Evolutionary conservation across 768 basidiomycete species (phyloP).

Genomic region (Leccinum boreale): DNA sequence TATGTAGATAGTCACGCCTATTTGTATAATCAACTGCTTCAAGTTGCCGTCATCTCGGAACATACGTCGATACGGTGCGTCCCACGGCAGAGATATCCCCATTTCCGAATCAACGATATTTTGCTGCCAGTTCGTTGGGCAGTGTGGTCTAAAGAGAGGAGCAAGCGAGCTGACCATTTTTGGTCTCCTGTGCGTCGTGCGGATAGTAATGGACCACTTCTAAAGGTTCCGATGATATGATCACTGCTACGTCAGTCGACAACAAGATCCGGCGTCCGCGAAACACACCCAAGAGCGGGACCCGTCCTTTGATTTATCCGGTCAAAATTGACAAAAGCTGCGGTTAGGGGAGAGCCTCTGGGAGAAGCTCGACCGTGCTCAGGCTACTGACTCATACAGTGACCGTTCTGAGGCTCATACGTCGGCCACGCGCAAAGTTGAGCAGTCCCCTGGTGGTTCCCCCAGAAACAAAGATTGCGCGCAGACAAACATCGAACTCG

Average conservation of each 20-base stretch:
- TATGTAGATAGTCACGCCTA: slow-evolving; percentile 15
- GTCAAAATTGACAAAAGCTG: slow-evolving; percentile 25
- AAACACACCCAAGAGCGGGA: slow-evolving; percentile 16
- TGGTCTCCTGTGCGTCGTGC: slow-evolving; percentile 28
- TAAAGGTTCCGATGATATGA: slow-evolving; percentile 22
- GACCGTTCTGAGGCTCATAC: slow-evolving; percentile 5
- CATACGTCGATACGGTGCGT: slow-evolving; percentile 20
- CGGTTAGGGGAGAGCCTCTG: not conserved
- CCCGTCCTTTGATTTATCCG: slow-evolving; percentile 17
- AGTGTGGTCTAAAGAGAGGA: no score
- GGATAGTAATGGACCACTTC: slow-evolving; percentile 22
- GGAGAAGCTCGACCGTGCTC: not conserved
- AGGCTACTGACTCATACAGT: not conserved
- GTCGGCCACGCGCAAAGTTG: not conserved
- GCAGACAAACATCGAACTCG: not conserved
- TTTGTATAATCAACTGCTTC: slow-evolving; percentile 17
- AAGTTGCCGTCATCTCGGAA: slow-evolving; percentile 29
- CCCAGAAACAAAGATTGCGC: not conserved
- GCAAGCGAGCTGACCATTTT: slow-evolving; percentile 18
- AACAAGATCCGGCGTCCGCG: not conserved
- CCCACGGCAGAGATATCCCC: slow-evolving; percentile 24
- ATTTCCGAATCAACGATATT: slow-evolving; percentile 22
- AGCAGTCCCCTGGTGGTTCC: not conserved
- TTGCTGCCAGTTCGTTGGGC: not conserved
- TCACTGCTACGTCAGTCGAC: not conserved